Percentiles rank a stretch among this genome's conserved stretches.
Conservation (phyloP, 192 early-diverging fungal species). For the Geranomyces michiganensis region DNA sequence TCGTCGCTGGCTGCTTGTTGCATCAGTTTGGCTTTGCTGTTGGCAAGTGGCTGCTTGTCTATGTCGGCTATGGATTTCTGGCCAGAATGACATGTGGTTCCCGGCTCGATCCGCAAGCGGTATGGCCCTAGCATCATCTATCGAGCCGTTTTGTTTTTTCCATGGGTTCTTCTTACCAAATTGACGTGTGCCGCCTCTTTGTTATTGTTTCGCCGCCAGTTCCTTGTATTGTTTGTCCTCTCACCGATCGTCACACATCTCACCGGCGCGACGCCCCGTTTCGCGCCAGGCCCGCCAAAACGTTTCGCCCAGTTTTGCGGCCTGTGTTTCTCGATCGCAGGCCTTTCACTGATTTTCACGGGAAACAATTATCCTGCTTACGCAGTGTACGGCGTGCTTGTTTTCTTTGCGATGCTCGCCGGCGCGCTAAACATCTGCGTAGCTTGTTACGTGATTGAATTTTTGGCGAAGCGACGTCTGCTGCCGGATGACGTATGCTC, state of each 20-base stretch:
- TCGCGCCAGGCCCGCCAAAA: slow-evolving; percentile 8
- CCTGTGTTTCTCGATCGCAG: neutral
- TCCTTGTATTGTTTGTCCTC: neutral
- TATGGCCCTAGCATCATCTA: neutral
- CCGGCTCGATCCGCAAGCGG: slow-evolving; percentile 11
- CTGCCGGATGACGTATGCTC: neutral
- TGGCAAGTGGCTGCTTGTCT: slow-evolving; percentile 5
- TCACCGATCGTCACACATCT: neutral
- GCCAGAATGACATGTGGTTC: slow-evolving; percentile 1
- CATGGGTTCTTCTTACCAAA: no score
- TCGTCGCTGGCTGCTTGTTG: slow-evolving; percentile 1
- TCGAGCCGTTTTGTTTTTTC: neutral
- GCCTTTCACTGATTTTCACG: slow-evolving; percentile 3
- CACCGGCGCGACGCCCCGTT: neutral
- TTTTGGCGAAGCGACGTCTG: neutral
- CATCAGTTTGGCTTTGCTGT: neutral
- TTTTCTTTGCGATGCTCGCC: neutral
- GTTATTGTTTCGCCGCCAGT: neutral
- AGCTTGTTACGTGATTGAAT: slow-evolving; percentile 7
- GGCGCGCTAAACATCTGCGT: slow-evolving; percentile 2
- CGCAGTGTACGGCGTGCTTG: neutral
- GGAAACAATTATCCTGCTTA: neutral
- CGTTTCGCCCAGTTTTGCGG: slow-evolving; percentile 11
- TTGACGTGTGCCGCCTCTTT: no score
- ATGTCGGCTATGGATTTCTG: neutral